These are phyloP conservation scores for Verticillium zaregamsianum DNA, from an alignment of 2,329 filamentous ascomycete species.

Conservation along the genomic window DNA sequence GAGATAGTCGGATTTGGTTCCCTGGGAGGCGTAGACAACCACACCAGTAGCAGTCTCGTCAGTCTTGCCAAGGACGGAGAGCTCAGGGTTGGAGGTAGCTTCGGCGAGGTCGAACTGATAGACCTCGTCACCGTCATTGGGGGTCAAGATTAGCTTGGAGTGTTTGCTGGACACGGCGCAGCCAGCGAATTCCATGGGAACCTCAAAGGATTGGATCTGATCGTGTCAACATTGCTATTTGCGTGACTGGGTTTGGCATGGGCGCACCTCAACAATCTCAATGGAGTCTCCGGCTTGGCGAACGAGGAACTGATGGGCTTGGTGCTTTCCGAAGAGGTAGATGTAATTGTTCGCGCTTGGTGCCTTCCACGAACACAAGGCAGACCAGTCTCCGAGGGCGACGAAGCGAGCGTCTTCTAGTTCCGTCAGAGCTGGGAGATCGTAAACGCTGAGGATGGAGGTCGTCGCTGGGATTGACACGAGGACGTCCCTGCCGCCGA, in stretches of 20 bases:
- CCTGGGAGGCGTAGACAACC: constrained; percentile 30
- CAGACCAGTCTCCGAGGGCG: constrained; percentile 41
- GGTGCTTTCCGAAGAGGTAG: constrained; percentile 39
- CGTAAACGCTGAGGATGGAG: constrained; percentile 35
- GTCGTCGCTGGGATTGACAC: constrained; percentile 38
- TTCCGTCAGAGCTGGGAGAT: constrained; percentile 24
- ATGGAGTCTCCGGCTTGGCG: constrained; percentile 19
- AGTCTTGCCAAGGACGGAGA: constrained; percentile 29
- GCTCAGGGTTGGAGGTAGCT: constrained; percentile 28
- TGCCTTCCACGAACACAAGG: constrained; percentile 40
- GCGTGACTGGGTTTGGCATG: neutral
- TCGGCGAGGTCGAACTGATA: constrained; percentile 35
- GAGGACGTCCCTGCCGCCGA: constrained; percentile 30
- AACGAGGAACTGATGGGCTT: constrained; percentile 33
- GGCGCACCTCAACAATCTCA: constrained; percentile 31
- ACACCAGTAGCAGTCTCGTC: constrained; percentile 35
- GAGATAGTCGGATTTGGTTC: constrained; percentile 28
- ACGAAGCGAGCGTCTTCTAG: constrained; percentile 25
- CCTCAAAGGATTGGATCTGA: constrained; percentile 36
- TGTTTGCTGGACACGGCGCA: constrained; percentile 33
- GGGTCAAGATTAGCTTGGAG: constrained; percentile 33
- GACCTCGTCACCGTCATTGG: constrained; percentile 29
- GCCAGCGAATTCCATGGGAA: constrained; percentile 35
- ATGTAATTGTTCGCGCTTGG: constrained; percentile 36
- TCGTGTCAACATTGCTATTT: neutral